A percentile compares a stretch with the other conserved stretches of the same genome.
Conservation (phyloP, 805 yeast species). For the Tetrapisispora phaffii region DNA sequence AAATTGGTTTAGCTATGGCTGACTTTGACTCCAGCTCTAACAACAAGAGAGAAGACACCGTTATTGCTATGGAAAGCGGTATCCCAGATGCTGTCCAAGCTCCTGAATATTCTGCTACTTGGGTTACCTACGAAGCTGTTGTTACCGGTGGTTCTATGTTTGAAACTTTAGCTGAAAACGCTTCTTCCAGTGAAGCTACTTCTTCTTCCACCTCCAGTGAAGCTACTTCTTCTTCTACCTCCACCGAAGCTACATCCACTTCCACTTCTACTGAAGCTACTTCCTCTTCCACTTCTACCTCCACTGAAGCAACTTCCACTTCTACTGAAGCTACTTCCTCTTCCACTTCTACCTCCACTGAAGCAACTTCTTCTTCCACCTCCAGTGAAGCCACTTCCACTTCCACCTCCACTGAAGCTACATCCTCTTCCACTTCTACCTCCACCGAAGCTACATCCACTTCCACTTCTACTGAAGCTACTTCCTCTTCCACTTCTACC, state of each 20-base stretch:
- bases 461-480: not conserved
- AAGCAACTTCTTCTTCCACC: conserved; percentile 1
- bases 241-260: not conserved
- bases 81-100: conserved; percentile 2
- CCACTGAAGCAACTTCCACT: no score
- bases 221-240: not conserved
- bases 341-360: not conserved
- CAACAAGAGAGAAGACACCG: conserved; percentile 1
- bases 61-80: not conserved
- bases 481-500: not conserved
- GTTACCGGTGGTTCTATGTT: not conserved
- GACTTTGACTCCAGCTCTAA: not conserved
- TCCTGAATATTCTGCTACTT: not conserved
- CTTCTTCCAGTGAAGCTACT: not conserved
- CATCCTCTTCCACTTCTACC: not conserved
- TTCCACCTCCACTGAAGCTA: not conserved
- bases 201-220: not conserved
- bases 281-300: not conserved
- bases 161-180: not conserved
- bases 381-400: conserved; percentile 1
- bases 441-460: not conserved
- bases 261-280: conserved; percentile 1
- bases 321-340: not conserved
- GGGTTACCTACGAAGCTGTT: conserved; percentile 1
- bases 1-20: conserved; percentile 49